Evolutionary conservation across 129 eudicot species (phyloP), one percentile per base, ranked within the genome.

Genomic region (Tanacetum coccineum): DNA sequence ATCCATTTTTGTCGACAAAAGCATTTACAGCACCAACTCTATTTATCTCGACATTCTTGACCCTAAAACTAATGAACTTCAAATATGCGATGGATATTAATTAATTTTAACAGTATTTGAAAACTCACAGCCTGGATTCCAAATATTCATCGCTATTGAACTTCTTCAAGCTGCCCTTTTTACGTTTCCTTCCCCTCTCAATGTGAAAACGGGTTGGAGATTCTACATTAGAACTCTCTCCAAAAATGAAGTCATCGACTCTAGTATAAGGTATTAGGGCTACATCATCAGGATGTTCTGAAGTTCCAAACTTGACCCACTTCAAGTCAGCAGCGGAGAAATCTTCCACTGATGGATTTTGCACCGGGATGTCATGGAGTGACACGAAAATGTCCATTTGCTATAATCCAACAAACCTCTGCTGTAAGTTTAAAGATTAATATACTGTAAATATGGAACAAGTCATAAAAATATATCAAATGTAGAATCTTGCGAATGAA

Each of bases 161-260:
- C 63, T 87, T 78, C 78, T 72, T 52, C 61, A 94, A 81, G 86
- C 96, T 89, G 46, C 94, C 97, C 78, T 13, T 70, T 9, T 64
- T 48, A 46, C 99, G 82, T 76, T 87, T 94, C 48, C 99, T 79
- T 65, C 93, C 95, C 79, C 95, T 84, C 80, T 89, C 95, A 54
- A 94, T 89, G 80, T 94, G 99, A 17, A 94, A 94, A 54, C 82
- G 90, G 45, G 99, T 94, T 14, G 99, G 99, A 59, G 81, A 84
- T 81, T 94, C 99, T 14, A 78, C 85, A 14, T 79, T 94, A 21
- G 79, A 80, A 66, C 95, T 82, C 69, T 94, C 99, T 65, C 99
- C 97, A 57, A 75, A 66, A 36, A 89, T 94, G 64, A 94, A 94
- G n/a, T 85, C 92, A 20, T 94, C 90, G 62, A 87, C 99, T 44